A percentile compares a stretch with the other conserved stretches of the same genome.
Conservation (phyloP, 352 stramenopile genomes). For the Globisporangium nunn region DNA sequence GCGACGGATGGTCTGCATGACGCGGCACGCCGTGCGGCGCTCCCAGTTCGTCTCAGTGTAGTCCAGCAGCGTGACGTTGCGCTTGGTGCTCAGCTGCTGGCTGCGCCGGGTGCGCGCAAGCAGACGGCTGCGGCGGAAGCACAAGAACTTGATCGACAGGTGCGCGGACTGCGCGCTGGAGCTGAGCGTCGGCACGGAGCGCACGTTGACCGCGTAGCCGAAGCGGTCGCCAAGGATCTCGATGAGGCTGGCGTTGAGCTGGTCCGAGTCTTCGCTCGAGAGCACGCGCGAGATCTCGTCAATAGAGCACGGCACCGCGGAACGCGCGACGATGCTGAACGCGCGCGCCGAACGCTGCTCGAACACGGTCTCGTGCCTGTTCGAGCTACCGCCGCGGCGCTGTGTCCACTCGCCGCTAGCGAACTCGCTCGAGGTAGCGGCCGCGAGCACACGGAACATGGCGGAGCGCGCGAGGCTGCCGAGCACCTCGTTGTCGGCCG, state of each 20-base stretch:
- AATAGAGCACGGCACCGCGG: constrained; percentile 16
- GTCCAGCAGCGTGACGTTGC: constrained; percentile 16
- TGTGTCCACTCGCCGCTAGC: constrained; percentile 6
- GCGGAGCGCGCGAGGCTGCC: constrained; percentile 5
- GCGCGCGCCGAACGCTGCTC: constrained; percentile 6
- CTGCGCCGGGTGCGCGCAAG: not conserved
- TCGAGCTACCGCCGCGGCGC: not conserved
- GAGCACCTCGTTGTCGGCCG: constrained; percentile 9
- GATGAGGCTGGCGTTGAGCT: constrained; percentile 22
- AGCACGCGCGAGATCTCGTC: constrained; percentile 17
- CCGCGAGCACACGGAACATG: constrained; percentile 11
- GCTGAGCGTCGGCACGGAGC: constrained; percentile 7
- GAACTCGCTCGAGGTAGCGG: constrained; percentile 5
- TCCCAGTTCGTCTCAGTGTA: constrained; percentile 13
- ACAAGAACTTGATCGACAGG: constrained; percentile 21
- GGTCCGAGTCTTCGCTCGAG: constrained; percentile 18
- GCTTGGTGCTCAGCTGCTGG: constrained; percentile 1
- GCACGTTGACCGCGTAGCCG: constrained; percentile 20
- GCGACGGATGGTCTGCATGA: constrained; percentile 11
- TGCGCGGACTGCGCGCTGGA: constrained; percentile 1
- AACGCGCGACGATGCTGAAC: constrained; percentile 17
- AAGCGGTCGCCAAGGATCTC: constrained; percentile 19
- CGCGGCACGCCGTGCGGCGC: constrained; percentile 9
- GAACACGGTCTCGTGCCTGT: constrained; percentile 3
- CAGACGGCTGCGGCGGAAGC: constrained; percentile 14